These are phyloP conservation scores for Zelopaecilomyces penicillatus DNA, from an alignment of 2,329 filamentous ascomycete genomes.

Conservation along the genomic window DNA sequence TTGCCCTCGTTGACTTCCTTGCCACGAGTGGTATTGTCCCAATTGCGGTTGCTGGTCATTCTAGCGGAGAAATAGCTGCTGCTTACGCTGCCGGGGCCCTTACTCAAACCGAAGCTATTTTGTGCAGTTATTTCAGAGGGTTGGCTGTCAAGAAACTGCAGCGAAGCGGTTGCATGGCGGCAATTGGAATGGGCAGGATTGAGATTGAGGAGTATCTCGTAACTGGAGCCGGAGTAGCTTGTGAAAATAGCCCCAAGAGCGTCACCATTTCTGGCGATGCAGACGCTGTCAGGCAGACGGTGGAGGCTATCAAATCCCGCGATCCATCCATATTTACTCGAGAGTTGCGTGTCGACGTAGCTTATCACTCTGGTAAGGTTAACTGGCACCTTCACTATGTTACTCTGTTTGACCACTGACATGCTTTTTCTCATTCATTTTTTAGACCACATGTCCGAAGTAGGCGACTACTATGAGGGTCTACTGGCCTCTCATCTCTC, in stretches of 20 bases:
- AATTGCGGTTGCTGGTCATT: constrained; percentile 29
- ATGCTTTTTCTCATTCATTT: too few species aligned
- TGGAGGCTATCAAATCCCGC: constrained; percentile 23
- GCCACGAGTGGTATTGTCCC: constrained; percentile 28
- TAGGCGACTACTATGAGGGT: background rate
- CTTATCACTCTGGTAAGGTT: constrained; percentile 1
- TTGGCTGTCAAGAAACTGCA: constrained; percentile 9
- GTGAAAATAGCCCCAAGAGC: constrained; percentile 5
- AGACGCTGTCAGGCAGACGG: constrained; percentile 9
- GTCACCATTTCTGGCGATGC: constrained; percentile 3
- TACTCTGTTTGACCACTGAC: too few species aligned
- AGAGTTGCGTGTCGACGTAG: background rate
- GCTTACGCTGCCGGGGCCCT: constrained; percentile 32
- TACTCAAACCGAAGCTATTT: constrained; percentile 31
- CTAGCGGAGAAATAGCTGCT: constrained; percentile 34
- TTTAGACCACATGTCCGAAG: background rate
- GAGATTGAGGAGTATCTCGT: background rate
- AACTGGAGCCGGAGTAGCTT: background rate
- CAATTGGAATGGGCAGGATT: constrained; percentile 1
- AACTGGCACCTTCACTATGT: too few species aligned
- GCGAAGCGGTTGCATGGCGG: constrained; percentile 2
- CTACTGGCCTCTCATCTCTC: background rate
- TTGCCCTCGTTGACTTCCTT: constrained; percentile 32
- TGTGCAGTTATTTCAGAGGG: constrained; percentile 37
- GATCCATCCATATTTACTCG: constrained; percentile 15